Evolutionary conservation across 371 early-diverging fungal genomes (phyloP), one percentile per base, ranked within the genome.

Genomic region (Cokeromyces recurvatus): DNA sequence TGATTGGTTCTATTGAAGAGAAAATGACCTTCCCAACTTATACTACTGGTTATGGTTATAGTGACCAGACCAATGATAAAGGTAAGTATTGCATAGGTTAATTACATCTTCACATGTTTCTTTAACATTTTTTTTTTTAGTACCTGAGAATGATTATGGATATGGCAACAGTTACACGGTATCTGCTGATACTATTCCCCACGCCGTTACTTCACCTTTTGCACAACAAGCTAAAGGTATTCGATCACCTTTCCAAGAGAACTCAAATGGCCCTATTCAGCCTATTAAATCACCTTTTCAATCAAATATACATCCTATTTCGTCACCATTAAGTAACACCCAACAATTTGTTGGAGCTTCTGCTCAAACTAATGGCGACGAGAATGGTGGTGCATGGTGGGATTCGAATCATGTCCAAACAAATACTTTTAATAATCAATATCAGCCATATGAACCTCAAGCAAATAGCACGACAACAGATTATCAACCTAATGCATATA

Each of bases 161-260:
- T 62, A 62, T 40, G 53, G 43, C 14, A 44, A 53, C 15, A 48
- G 59, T 31, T 65, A 64, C 32, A 55, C 54, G 27, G 51, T 35
- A 36, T 17, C 46, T 14, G 41, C 45, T 24, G 48, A 47, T n/a
- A n/a, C n/a, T n/a, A n/a, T n/a, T n/a, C n/a, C n/a, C n/a, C n/a
- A n/a, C n/a, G 41, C 47, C 16, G 17, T 32, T 2, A 38, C 42
- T 10, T 29, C 43, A 32, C 56, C 25, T 36, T 47, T 35, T 31
- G 16, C 24, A 19, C 23, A 25, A 16, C 27, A 1, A 15, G 9
- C 35, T 1, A 55, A 53, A 23, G 54, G 50, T n/a, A 62, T 59
- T n/a, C 48, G 55, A 32, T 62, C 66, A n/a, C 66, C 62, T 14
- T 66, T 66, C 43, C 58, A 59, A 19, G 39, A 50, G 25, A 25